phyloP scores from a whole-genome alignment of 371 early-diverging fungal species.

The Cladochytrium tenue region DNA sequence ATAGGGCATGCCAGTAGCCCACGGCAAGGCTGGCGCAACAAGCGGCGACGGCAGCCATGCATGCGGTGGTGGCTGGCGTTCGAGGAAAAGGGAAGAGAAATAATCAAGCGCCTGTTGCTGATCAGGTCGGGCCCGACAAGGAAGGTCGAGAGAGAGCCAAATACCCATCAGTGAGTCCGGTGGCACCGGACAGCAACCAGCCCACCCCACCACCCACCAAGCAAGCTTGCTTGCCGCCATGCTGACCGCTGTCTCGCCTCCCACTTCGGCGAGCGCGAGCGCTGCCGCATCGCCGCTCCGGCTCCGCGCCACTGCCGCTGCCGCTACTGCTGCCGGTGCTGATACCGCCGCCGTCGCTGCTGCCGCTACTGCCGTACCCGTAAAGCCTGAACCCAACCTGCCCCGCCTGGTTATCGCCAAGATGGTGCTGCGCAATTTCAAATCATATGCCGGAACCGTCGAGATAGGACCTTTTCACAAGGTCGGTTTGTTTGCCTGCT shows the following conservation, averaged over 20 bases:
- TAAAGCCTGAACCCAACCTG: background rate
- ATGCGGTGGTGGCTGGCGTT: no score
- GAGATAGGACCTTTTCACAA: constrained; percentile 98
- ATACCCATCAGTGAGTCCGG: constrained; percentile 77
- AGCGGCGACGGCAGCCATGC: no score
- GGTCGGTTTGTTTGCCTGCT: constrained; percentile 44
- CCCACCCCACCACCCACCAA: constrained; percentile 46
- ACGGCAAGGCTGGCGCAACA: no score
- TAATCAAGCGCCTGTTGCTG: no score
- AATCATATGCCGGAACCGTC: constrained; percentile 91
- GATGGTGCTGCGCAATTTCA: constrained; percentile 93
- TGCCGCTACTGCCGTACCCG: constrained; percentile 1
- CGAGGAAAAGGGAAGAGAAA: no score
- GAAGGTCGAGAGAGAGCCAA: constrained; percentile 84
- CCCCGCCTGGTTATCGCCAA: constrained; percentile 83
- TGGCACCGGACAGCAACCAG: constrained; percentile 26
- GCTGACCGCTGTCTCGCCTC: constrained; percentile 67
- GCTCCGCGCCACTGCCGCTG: background rate
- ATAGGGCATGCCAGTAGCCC: no score
- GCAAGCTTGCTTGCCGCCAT: no score
- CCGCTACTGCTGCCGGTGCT: background rate
- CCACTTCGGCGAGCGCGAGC: constrained; percentile 70
- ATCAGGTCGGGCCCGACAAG: no score
- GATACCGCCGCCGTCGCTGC: background rate
- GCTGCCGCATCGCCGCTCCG: constrained; percentile 29